Evolutionary conservation across 1,284 basidiomycete genomes (phyloP), one percentile per base, ranked within the genome.

Genomic region (Cystobasidium sp.): DNA sequence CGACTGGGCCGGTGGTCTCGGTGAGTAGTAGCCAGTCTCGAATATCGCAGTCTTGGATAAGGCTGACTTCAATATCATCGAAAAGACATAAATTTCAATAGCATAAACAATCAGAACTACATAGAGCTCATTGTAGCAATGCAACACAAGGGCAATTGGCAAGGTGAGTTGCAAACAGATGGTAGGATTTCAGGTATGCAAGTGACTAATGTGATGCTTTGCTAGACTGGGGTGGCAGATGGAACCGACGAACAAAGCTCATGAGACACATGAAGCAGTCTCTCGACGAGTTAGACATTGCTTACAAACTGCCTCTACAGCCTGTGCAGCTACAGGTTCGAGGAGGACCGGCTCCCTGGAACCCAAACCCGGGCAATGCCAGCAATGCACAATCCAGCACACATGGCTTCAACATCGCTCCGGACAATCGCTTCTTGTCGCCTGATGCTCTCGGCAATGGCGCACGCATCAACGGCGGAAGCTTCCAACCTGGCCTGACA

Each of bases 251-350:
- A 75, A 91, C 86, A 12, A 84, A 82, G 39, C 90, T 91, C 81
- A 91, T 91, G 89, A 86, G 88, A 67, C 82, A 89, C 78, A 84
- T 92, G 70, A 91, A 90, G 82, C 85, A 83, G 5, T 81, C 88
- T 18, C 83, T 91, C 63, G 90, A 91, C 81, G 89, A 90, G 44
- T 86, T 92, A 68, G 88, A 90, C 79, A 83, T 92, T 75, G 84
- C 84, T 43, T 92, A 92, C 81, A 86, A 84, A 0, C 84, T 89
- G 83, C 90, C 90, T 53, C 81, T 90, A 43, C 91, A 92, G 80
- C 90, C 90, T 0, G 84, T 91, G 20, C 77, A 90, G 31, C 71
- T 91, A 53, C 88, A 79, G 74, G 71, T 46, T 43, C 68, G 61
- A 47, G 63, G 62, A 43, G 70, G 70, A 16, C 3, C 46, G 41